These are phyloP conservation scores for Lachnellula hyalina DNA, from an alignment of 2,329 filamentous ascomycete genomes.

Conservation along the genomic window DNA sequence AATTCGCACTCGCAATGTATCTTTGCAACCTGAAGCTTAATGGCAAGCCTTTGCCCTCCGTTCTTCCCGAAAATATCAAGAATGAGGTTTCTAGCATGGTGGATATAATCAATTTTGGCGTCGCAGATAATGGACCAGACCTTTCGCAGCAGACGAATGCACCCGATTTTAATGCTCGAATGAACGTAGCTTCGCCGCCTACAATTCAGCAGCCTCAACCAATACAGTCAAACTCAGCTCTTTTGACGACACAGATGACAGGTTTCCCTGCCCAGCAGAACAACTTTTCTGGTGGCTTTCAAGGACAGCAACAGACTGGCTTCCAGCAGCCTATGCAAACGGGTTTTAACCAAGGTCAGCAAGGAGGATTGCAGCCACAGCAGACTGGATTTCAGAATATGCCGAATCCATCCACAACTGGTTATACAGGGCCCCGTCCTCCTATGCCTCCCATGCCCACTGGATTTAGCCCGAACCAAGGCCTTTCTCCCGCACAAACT, in stretches of 20 bases:
- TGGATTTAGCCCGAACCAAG: constrained; percentile 58
- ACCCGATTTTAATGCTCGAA: constrained; percentile 61
- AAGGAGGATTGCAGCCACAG: constrained; percentile 58
- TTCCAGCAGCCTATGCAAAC: constrained; percentile 44
- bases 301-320: constrained; percentile 37
- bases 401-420: constrained; percentile 66
- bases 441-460: constrained; percentile 82
- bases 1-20: constrained; percentile 98
- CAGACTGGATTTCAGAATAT: constrained; percentile 65
- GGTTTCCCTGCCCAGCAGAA: constrained; percentile 54
- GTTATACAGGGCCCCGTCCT: constrained; percentile 73
- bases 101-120: constrained; percentile 94
- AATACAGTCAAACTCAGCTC: constrained; percentile 65
- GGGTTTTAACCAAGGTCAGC: constrained; percentile 50
- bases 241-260: constrained; percentile 63
- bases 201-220: constrained; percentile 66
- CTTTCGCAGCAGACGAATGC: constrained; percentile 56
- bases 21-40: constrained; percentile 91
- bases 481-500: constrained; percentile 55
- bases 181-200: constrained; percentile 44
- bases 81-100: constrained; percentile 99
- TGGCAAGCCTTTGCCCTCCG: constrained; percentile 70
- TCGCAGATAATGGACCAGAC: constrained; percentile 64
- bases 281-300: constrained; percentile 39
- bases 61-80: constrained; percentile 77